Evolutionary conservation across 2,329 filamentous ascomycete species (phyloP).

Genomic region (Fusarium haematococcum): DNA sequence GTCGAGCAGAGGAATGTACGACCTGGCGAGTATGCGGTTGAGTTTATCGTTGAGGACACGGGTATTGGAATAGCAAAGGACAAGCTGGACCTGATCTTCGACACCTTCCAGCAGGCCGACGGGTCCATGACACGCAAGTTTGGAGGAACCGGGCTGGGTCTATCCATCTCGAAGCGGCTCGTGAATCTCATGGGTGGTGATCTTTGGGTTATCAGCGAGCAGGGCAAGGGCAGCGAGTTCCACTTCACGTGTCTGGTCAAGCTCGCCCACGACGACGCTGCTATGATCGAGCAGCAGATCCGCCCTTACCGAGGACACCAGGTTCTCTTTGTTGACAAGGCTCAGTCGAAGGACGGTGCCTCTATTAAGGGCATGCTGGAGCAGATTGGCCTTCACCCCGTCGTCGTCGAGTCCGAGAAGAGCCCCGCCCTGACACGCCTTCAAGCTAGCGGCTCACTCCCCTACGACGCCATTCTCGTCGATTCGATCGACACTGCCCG

Average conservation of each 20-base stretch:
- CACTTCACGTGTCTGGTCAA: slow-evolving; percentile 96
- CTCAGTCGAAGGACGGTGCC: slow-evolving; percentile 80
- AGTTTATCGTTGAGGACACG: slow-evolving; percentile 95
- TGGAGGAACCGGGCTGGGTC: slow-evolving; percentile 90
- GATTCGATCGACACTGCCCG: slow-evolving; percentile 94
- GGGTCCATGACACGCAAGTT: slow-evolving; percentile 97
- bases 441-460: slow-evolving; percentile 68
- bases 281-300: slow-evolving; percentile 83
- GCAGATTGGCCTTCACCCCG: slow-evolving; percentile 81
- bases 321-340: slow-evolving; percentile 94
- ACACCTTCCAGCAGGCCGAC: slow-evolving; percentile 98
- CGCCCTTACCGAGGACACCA: slow-evolving; percentile 92
- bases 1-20: slow-evolving; percentile 72
- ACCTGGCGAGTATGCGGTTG: slow-evolving; percentile 87
- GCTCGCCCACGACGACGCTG: slow-evolving; percentile 82
- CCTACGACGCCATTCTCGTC: slow-evolving; percentile 95
- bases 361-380: slow-evolving; percentile 83
- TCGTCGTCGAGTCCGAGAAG: slow-evolving; percentile 85
- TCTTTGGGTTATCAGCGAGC: slow-evolving; percentile 94
- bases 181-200: slow-evolving; percentile 97
- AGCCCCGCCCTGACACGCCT: slow-evolving; percentile 68
- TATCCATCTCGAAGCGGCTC: slow-evolving; percentile 94
- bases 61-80: slow-evolving; percentile 96
- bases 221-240: slow-evolving; percentile 92
- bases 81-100: slow-evolving; percentile 97